Conservation (phyloP, 2,329 filamentous ascomycete species). For the Fusarium vanettenii region DNA sequence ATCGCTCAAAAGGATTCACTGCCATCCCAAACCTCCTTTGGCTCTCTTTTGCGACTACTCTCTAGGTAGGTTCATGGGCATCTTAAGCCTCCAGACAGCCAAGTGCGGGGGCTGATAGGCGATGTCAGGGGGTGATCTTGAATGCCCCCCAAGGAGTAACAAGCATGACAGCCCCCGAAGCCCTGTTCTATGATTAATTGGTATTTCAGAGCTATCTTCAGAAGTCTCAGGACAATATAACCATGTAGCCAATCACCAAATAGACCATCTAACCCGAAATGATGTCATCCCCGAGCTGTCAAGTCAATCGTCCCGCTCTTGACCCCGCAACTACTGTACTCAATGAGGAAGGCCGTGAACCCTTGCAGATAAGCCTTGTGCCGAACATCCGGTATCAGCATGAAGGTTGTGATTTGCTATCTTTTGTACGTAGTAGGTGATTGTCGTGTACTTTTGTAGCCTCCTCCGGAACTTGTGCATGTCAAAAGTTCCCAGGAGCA, state of each 20-base stretch:
- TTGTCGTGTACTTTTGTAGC: neutral
- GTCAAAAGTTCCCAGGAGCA: neutral
- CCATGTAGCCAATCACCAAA: neutral
- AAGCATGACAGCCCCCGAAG: neutral
- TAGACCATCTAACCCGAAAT: neutral
- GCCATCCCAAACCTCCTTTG: neutral
- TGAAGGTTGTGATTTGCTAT: neutral
- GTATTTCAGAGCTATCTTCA: neutral
- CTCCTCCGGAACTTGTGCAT: neutral
- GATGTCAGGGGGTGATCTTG: neutral
- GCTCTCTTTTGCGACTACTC: neutral
- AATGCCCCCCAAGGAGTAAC: neutral
- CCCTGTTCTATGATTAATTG: neutral
- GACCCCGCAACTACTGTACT: conserved; percentile 27
- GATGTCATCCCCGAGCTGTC: neutral
- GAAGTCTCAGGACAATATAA: neutral
- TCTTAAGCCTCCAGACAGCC: neutral
- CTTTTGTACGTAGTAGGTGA: neutral
- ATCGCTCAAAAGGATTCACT: too few relatives aligned
- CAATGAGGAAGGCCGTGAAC: conserved; percentile 24
- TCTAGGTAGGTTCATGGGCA: neutral
- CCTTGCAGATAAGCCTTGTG: conserved; percentile 11
- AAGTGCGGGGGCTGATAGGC: neutral
- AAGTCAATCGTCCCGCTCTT: neutral
- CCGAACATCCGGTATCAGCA: conserved; percentile 25